Conservation (phyloP, 2,329 filamentous ascomycete genomes). For the Trichoderma gracile region DNA sequence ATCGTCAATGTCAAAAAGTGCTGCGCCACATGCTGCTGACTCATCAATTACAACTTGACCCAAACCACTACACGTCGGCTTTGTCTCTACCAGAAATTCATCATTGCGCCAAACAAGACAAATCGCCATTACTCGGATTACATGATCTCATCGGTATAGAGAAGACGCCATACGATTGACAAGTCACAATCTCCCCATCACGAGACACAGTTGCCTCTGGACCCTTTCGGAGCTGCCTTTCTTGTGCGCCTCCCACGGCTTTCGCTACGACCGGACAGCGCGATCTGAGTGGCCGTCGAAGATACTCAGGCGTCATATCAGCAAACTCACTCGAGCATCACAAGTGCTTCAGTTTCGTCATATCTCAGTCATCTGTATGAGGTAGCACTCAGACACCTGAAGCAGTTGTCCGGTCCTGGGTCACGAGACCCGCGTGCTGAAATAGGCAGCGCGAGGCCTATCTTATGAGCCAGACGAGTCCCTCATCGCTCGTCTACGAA, state of each 20-base stretch:
- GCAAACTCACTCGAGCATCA: background rate
- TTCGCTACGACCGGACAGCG: background rate
- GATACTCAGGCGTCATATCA: background rate
- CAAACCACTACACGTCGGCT: conserved; percentile 12
- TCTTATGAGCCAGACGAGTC: background rate
- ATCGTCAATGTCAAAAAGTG: no score
- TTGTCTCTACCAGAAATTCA: conserved; percentile 11
- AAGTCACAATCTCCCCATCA: background rate
- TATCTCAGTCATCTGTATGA: background rate
- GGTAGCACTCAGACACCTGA: background rate
- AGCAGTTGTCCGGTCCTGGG: background rate
- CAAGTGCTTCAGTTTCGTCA: background rate
- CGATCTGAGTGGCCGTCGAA: background rate
- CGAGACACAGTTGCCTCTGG: background rate
- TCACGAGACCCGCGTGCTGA: conserved; percentile 15
- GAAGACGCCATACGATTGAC: background rate
- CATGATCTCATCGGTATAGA: background rate
- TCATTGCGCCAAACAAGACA: conserved; percentile 15
- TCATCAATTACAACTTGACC: conserved; percentile 23
- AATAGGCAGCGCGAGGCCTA: background rate
- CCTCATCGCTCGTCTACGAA: background rate
- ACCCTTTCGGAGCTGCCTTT: background rate
- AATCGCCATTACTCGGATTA: background rate
- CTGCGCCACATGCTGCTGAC: conserved; percentile 31
- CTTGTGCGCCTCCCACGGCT: background rate